These are phyloP conservation scores for Beauveria sp. DNA, from an alignment of 2,329 filamentous ascomycete species.

Conservation along the genomic window DNA sequence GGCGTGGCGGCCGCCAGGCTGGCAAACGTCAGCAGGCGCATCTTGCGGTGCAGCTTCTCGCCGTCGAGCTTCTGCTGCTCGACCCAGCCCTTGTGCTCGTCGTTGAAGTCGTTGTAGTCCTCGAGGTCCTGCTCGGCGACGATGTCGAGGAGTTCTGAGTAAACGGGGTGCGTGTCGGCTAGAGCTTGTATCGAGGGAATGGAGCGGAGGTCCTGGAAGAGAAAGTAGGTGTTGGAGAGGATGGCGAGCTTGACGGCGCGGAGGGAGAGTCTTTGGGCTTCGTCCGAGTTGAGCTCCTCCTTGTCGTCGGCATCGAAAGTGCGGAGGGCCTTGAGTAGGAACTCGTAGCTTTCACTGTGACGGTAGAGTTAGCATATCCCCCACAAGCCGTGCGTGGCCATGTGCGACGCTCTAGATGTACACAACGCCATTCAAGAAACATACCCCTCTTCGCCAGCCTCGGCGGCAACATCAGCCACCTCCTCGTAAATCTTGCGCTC, in stretches of 20 bases:
- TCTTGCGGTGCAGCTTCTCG: conserved; percentile 80
- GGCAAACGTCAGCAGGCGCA: conserved; percentile 88
- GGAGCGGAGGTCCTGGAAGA: conserved; percentile 74
- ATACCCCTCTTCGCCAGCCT: conserved; percentile 69
- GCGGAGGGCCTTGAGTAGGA: conserved; percentile 54
- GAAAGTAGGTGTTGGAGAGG: conserved; percentile 49
- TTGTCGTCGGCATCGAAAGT: conserved; percentile 51
- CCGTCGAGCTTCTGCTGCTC: conserved; percentile 67
- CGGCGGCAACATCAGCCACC: conserved; percentile 71
- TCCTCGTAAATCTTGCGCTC: conserved; percentile 78
- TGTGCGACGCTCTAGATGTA: neutral
- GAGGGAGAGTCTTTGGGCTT: conserved; percentile 53
- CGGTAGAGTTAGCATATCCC: neutral
- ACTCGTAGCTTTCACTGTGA: conserved; percentile 55
- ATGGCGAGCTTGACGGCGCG: conserved; percentile 49
- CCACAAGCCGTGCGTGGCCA: neutral
- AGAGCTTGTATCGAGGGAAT: conserved; percentile 81
- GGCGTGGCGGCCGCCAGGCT: conserved; percentile 78
- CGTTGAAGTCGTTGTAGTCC: conserved; percentile 91
- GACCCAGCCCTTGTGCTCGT: conserved; percentile 81
- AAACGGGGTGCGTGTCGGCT: conserved; percentile 71
- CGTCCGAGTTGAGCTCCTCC: conserved; percentile 48
- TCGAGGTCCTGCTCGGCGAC: conserved; percentile 92
- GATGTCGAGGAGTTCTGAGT: conserved; percentile 89
- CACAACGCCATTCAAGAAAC: conserved; percentile 24